Conservation (phyloP, 169 alveolate species). For the Babesia microti region DNA sequence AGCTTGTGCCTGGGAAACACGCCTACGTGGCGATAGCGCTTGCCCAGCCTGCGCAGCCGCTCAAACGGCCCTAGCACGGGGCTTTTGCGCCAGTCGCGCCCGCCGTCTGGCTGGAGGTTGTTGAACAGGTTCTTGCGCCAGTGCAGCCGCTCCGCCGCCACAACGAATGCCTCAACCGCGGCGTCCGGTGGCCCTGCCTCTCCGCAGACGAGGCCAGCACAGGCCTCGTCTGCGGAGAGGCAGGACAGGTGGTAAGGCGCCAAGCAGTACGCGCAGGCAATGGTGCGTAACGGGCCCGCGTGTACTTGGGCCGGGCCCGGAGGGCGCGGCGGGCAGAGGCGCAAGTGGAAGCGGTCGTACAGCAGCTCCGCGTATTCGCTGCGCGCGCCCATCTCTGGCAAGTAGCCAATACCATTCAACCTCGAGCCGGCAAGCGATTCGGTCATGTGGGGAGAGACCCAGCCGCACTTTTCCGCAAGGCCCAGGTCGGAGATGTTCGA, state of each 20-base stretch:
- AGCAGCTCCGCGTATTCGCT: background rate
- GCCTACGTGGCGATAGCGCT: background rate
- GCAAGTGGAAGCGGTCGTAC: background rate
- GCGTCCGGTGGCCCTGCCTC: too few species aligned
- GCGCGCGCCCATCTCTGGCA: background rate
- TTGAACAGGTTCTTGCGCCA: too few species aligned
- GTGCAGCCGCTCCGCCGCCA: too few species aligned
- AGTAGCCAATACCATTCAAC: background rate
- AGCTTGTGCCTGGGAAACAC: background rate
- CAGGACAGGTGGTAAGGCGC: too few species aligned
- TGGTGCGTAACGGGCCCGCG: too few species aligned
- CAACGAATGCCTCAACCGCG: too few species aligned
- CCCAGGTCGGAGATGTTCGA: conserved; percentile 14
- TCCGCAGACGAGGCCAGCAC: too few species aligned
- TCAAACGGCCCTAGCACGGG: background rate
- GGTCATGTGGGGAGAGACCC: conserved; percentile 5
- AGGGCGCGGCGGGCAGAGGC: background rate
- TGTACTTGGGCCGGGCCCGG: too few species aligned
- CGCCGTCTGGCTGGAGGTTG: too few species aligned
- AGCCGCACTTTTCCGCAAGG: conserved; percentile 19
- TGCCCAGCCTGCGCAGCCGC: background rate
- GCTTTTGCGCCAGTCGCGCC: too few species aligned
- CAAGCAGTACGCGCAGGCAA: too few species aligned
- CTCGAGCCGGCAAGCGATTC: conserved; percentile 2
- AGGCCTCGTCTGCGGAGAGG: too few species aligned